Evolutionary conservation across 2,329 filamentous ascomycete species (phyloP).

Genomic region (Penicillium freii): DNA sequence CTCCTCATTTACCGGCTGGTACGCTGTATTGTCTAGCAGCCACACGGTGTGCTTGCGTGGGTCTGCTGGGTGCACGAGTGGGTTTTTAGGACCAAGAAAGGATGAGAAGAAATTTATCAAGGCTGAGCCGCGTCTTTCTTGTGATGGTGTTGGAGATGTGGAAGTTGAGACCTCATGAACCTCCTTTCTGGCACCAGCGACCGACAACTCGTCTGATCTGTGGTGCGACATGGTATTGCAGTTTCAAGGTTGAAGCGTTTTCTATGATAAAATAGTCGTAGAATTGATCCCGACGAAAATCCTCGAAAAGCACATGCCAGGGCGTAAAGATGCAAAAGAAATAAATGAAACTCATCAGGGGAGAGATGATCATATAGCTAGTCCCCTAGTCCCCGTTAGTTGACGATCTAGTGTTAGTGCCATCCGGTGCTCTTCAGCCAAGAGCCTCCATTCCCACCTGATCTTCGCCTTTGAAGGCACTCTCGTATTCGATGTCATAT

Average conservation of each 20-base stretch:
- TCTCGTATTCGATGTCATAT: conserved; percentile 4
- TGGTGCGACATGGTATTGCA: conserved; percentile 14
- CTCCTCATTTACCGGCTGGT: conserved; percentile 48
- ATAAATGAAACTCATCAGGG: conserved; percentile 13
- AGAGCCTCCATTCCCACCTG: conserved; percentile 13
- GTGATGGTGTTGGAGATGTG: conserved; percentile 1
- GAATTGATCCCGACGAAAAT: neutral
- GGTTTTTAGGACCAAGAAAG: conserved; percentile 49
- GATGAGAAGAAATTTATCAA: conserved; percentile 29
- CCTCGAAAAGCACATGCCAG: conserved; percentile 4
- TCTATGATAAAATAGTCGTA: neutral
- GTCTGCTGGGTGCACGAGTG: conserved; percentile 59
- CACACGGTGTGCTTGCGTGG: conserved; percentile 71
- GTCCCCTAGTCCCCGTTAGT: conserved; percentile 1
- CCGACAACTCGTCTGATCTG: conserved; percentile 7
- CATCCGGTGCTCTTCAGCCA: conserved; percentile 1
- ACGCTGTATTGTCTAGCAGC: conserved; percentile 88
- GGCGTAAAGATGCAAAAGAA: neutral
- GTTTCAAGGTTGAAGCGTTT: neutral
- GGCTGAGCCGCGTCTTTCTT: conserved; percentile 17
- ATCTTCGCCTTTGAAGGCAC: conserved; percentile 1
- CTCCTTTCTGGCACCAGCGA: conserved; percentile 6
- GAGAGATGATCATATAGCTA: conserved; percentile 24
- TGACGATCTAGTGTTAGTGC: conserved; percentile 21
- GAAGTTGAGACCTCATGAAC: neutral